Evolutionary conservation across 2,329 filamentous ascomycete species (phyloP), one percentile per base, ranked within the genome.

Genomic region (Penicillium janthinellum): DNA sequence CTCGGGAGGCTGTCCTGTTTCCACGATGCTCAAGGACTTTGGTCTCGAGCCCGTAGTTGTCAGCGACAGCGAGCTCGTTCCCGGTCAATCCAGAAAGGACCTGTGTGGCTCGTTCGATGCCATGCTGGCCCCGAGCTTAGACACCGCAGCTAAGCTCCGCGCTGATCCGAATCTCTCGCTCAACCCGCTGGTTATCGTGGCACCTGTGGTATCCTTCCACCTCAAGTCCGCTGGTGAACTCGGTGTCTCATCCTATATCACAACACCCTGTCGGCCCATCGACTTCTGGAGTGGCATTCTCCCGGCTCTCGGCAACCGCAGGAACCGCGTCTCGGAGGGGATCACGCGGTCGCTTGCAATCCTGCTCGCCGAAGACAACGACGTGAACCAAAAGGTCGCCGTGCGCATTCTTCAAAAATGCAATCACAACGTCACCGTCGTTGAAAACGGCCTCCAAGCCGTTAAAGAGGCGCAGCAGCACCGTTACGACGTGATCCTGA

Each of bases 351-450:
- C 92, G 0, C 93, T 97, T 73, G 91, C 96, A 73, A 95, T 97
- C 67, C 81, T 97, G 38, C 83, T 97, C 58, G 93, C 93, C 15
- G 93, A 97, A 78, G 93, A 97, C 78, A 97, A 97, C 75, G 88
- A 91, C 10, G 93, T 97, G 72, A 97, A 97, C 75, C 94, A 97
- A 76, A 88, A 92, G 66, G 82, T 97, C 39, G 93, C 93, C 1
- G 92, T 96, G 63, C 96, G 96, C 81, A 97, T 97, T 64, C 82
- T 97, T 31, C 91, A 96, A 77, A 96, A 96, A 77, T 96, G 96
- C 75, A 92, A 96, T 71, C 75, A 77, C 52, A 70, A 72, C 11
- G 73, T 76, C 11, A 75, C 72, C 0, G 93, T 97, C 10, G 93
- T 96, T 17, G 91, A 92, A 68, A 96, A 97, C 73, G 93, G 93